Evolutionary conservation across 2,329 filamentous ascomycete species (phyloP).

Genomic region (Ambrosiella xylebori): DNA sequence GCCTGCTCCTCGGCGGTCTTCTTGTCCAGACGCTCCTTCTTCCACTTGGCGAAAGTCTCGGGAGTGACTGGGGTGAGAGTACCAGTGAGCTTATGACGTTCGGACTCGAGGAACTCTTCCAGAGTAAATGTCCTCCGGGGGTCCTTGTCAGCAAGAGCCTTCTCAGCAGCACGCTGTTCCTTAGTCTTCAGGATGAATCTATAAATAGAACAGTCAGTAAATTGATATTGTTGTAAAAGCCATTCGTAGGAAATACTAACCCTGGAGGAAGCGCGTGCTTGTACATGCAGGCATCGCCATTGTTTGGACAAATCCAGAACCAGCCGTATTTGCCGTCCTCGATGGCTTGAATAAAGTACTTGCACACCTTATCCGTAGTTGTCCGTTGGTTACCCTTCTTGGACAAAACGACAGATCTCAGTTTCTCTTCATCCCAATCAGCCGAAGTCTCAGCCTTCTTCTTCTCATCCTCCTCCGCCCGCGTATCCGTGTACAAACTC

Average conservation of each 20-base stretch:
- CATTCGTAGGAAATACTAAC: constrained; percentile 34
- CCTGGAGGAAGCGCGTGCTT: constrained; percentile 87
- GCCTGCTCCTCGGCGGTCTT: constrained; percentile 89
- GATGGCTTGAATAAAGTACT: constrained; percentile 91
- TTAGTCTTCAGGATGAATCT: constrained; percentile 96
- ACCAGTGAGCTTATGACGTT: constrained; percentile 87
- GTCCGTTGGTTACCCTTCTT: constrained; percentile 97
- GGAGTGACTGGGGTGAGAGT: constrained; percentile 83
- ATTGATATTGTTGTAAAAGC: background rate
- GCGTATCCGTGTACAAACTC: constrained; percentile 72
- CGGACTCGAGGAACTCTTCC: constrained; percentile 92
- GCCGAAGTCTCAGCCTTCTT: constrained; percentile 89
- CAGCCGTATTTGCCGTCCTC: constrained; percentile 98
- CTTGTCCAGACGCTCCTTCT: constrained; percentile 84
- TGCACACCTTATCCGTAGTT: constrained; percentile 97
- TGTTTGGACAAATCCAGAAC: constrained; percentile 98
- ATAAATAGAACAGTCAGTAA: constrained; percentile 1
- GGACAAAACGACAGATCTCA: constrained; percentile 74
- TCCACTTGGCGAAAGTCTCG: constrained; percentile 92
- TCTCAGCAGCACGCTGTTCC: constrained; percentile 88
- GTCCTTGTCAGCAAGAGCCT: constrained; percentile 88
- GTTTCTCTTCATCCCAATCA: constrained; percentile 94
- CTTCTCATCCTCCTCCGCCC: constrained; percentile 54
- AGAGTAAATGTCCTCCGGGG: constrained; percentile 86
- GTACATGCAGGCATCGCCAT: constrained; percentile 96